phyloP scores from a whole-genome alignment of 2,329 filamentous ascomycete genomes.

The Aspergillus clavatus region DNA sequence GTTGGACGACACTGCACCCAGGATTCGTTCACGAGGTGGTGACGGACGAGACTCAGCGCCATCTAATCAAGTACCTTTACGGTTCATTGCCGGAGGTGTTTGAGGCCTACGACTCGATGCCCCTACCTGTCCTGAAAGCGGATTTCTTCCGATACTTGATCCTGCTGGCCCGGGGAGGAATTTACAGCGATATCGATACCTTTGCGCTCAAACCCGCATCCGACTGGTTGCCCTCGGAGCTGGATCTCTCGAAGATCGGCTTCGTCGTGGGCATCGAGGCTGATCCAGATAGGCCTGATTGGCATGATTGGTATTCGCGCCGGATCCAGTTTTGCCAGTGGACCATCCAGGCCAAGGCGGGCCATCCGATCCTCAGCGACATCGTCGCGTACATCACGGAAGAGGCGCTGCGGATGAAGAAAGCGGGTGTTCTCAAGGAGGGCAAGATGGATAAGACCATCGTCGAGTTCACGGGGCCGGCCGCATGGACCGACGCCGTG shows the following conservation, averaged over 20 bases:
- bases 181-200: slow-evolving; percentile 93
- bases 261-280: slow-evolving; percentile 94
- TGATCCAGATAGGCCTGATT: slow-evolving; percentile 87
- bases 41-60: slow-evolving; percentile 78
- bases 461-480: slow-evolving; percentile 91
- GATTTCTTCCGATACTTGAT: slow-evolving; percentile 75
- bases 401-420: slow-evolving; percentile 70
- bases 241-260: slow-evolving; percentile 73
- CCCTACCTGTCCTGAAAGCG: slow-evolving; percentile 69
- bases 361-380: slow-evolving; percentile 85
- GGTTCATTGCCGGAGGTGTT: slow-evolving; percentile 73
- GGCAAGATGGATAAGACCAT: slow-evolving; percentile 66
- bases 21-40: slow-evolving; percentile 95
- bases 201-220: slow-evolving; percentile 73
- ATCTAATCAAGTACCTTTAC: slow-evolving; percentile 81
- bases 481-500: slow-evolving; percentile 86
- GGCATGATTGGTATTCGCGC: slow-evolving; percentile 92
- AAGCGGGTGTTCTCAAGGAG: slow-evolving; percentile 57
- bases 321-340: slow-evolving; percentile 98
- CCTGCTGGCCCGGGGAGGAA: slow-evolving; percentile 69
- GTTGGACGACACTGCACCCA: slow-evolving; percentile 82
- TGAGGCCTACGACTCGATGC: slow-evolving; percentile 69
- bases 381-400: slow-evolving; percentile 82
- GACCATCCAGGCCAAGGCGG: slow-evolving; percentile 95
- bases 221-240: slow-evolving; percentile 77